Evolutionary conservation across 129 eudicot species (phyloP).

Genomic region (Gnaphalium uliginosum): DNA sequence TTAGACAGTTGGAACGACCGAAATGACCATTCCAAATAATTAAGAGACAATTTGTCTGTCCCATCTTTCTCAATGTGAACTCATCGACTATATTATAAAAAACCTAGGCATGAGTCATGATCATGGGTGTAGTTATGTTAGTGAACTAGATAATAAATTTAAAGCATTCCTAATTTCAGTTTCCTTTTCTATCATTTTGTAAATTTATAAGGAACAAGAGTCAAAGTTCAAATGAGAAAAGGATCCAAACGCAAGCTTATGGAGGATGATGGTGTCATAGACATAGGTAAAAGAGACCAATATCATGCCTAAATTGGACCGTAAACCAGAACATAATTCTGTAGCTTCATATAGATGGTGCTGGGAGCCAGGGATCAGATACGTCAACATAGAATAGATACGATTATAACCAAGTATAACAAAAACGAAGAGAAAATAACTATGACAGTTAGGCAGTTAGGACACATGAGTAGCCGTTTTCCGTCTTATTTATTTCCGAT

Average conservation of each 20-base stretch:
- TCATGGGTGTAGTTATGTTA: neutral
- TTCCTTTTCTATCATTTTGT: neutral
- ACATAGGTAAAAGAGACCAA: neutral
- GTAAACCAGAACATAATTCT: neutral
- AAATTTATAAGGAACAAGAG: neutral
- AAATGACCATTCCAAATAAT: neutral
- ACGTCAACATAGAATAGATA: too few relatives aligned
- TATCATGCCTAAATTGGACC: neutral
- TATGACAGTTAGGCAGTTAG: too few relatives aligned
- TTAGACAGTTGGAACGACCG: neutral
- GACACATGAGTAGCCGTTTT: neutral
- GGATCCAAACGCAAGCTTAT: neutral
- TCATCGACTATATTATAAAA: neutral
- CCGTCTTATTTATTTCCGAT: neutral
- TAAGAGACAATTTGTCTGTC: neutral
- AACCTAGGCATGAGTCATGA: neutral
- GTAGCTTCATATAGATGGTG: neutral
- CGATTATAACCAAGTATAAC: too few relatives aligned
- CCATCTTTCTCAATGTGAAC: neutral
- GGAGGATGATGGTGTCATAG: neutral
- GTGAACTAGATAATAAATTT: neutral
- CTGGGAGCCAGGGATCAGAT: neutral
- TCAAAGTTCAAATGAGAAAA: neutral
- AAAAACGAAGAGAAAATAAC: too few relatives aligned
- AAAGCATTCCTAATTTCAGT: neutral